A percentile compares a stretch with the other conserved stretches of the same genome.
phyloP scores from a whole-genome alignment of 306 rosid genomes.

The Fagus crenata region DNA sequence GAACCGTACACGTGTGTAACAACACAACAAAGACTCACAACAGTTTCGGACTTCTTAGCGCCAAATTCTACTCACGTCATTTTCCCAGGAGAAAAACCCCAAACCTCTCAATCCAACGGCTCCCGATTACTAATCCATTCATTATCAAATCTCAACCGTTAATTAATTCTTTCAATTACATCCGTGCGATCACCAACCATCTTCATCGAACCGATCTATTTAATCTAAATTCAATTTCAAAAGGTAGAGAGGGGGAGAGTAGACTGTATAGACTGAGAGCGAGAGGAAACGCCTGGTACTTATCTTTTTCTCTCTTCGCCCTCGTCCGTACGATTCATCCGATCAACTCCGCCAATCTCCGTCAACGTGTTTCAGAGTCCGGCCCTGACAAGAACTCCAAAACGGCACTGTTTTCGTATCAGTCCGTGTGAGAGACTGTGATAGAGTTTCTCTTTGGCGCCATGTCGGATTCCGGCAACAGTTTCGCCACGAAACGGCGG shows the following conservation, averaged over 20 bases:
- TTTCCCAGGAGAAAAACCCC: slow-evolving; percentile 18
- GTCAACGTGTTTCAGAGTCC: slow-evolving; percentile 14
- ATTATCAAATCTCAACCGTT: slow-evolving; percentile 22
- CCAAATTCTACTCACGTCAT: slow-evolving; percentile 51
- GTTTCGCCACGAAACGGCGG: slow-evolving; percentile 9
- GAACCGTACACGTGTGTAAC: slow-evolving; percentile 42
- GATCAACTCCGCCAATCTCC: neutral
- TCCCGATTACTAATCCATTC: neutral
- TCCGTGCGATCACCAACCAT: slow-evolving; percentile 4
- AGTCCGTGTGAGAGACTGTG: neutral
- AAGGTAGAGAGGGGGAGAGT: slow-evolving; percentile 39
- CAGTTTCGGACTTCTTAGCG: slow-evolving; percentile 49
- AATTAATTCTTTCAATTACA: neutral
- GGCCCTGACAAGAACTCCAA: neutral
- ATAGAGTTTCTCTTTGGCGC: neutral
- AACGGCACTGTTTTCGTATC: neutral
- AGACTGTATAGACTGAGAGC: neutral
- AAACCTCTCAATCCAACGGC: slow-evolving; percentile 43
- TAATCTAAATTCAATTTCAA: slow-evolving; percentile 53
- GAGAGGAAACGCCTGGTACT: neutral
- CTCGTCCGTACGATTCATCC: neutral
- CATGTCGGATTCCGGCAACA: slow-evolving; percentile 4
- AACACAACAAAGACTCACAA: neutral
- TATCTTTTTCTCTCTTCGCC: neutral
- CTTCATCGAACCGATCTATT: slow-evolving; percentile 33